These are phyloP conservation scores for Aspergillus hortae DNA, from an alignment of 2,329 filamentous ascomycete genomes.

Conservation along the genomic window DNA sequence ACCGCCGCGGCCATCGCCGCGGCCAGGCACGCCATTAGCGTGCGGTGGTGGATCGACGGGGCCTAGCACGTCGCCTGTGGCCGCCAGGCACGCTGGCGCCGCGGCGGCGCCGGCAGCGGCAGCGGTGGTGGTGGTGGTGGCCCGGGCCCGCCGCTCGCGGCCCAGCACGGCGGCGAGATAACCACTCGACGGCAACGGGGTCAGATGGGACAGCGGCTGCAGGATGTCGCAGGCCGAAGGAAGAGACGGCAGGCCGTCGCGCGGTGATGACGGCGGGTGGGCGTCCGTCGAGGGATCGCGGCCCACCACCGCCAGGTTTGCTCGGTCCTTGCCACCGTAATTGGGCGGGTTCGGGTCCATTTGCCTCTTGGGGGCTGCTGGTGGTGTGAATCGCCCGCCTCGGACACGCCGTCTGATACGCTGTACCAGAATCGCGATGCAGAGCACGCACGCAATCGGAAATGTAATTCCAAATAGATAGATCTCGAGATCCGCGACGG, in stretches of 20 bases:
- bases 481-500: constrained; percentile 7
- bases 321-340: constrained; percentile 2
- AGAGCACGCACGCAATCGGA: constrained; percentile 12
- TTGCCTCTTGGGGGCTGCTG: constrained; percentile 8
- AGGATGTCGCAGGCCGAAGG: constrained; percentile 24
- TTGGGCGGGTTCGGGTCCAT: constrained; percentile 19
- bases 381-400: constrained; percentile 7
- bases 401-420: constrained; percentile 14
- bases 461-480: constrained; percentile 16
- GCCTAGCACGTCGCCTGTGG: neutral
- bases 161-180: constrained; percentile 18
- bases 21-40: neutral
- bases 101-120: neutral
- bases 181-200: constrained; percentile 21
- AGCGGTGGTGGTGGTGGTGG: neutral
- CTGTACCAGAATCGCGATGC: constrained; percentile 15
- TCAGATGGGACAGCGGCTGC: constrained; percentile 20
- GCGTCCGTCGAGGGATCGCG: neutral
- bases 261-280: neutral
- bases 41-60: neutral
- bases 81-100: neutral
- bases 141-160: constrained; percentile 10
- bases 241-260: constrained; percentile 3
- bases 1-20: no score
- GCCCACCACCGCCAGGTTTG: constrained; percentile 8